Evolutionary conservation across 352 stramenopile species (phyloP), one percentile per base, ranked within the genome.

Genomic region (Globisporangium canariense): DNA sequence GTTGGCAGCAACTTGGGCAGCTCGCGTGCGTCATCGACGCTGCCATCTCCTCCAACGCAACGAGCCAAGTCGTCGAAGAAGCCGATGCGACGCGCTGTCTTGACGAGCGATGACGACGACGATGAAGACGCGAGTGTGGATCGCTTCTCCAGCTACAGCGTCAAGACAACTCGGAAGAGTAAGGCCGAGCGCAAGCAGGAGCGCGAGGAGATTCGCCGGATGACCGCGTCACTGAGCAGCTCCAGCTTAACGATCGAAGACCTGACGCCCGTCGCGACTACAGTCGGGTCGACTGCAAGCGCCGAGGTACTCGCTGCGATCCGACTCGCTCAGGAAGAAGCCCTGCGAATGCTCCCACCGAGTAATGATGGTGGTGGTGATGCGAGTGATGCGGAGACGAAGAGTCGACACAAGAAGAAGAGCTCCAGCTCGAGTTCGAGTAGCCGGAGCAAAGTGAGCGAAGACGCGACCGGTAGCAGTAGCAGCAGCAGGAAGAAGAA

Each of bases 261-360:
- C 11, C 1, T 30, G 49, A 53, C 32, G 4, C 28, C 55, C 45
- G 14, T 36, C 0, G 18, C 51, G 9, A 65, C 47, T 3, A 63
- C 36, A 36, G 16, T 63, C 13, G 49, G 28, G 2, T n/a, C 43
- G 43, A 22, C 57, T 16, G 56, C 58, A 11, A 86, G 66, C 45
- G 68, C 68, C 8, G 75, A 88, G 38, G 79, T 94, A 50, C 64
- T 92, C 47, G 85, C 85, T 18, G 82, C 85, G 14, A 91, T 94
- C 56, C 78, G 75, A 18, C 70, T 82, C 50, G 85, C 85, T 0
- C 72, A 92, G 51, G 73, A 89, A 62, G 83, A 89, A 13, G 83
- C 83, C 0, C 50, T 88, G 64, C 76, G 71, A 9, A 91, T 93
- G 84, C 66, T 93, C 3, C 63, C 70, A 9, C 50, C 67, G 7